A percentile compares a stretch with the other conserved stretches of the same genome.
These are phyloP conservation scores for Trametes versicolor DNA, from an alignment of 1,284 basidiomycete genomes.

Conservation along the genomic window DNA sequence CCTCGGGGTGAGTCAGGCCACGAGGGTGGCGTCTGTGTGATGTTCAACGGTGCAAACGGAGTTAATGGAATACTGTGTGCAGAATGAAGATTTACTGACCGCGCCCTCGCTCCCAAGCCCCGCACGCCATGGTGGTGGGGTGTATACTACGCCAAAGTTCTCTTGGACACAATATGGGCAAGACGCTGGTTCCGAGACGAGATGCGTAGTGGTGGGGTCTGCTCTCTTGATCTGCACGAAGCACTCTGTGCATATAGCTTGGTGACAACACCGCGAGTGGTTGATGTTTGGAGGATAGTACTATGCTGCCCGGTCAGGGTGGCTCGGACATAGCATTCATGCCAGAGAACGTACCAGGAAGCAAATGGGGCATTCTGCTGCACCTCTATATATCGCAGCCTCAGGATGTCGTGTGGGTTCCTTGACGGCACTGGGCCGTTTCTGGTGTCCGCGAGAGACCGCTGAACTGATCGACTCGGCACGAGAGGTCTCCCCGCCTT, in stretches of 20 bases:
- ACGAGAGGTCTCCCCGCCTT: slow-evolving; percentile 47
- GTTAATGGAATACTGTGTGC: not conserved
- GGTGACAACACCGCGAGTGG: slow-evolving; percentile 96
- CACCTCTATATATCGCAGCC: slow-evolving; percentile 83
- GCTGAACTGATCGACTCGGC: slow-evolving; percentile 41
- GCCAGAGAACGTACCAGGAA: slow-evolving; percentile 81
- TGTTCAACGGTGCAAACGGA: not conserved
- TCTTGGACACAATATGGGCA: slow-evolving; percentile 98
- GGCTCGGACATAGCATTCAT: slow-evolving; percentile 18
- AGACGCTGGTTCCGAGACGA: slow-evolving; percentile 93
- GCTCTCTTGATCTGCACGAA: slow-evolving; percentile 98
- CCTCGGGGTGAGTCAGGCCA: slow-evolving; percentile 63
- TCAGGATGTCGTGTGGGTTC: slow-evolving; percentile 72
- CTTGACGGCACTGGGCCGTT: slow-evolving; percentile 59
- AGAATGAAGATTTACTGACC: slow-evolving; percentile 51
- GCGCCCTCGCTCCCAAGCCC: slow-evolving; percentile 77
- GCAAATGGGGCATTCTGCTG: slow-evolving; percentile 99
- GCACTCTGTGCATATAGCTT: slow-evolving; percentile 98
- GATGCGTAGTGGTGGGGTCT: slow-evolving; percentile 92
- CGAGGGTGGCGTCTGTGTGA: slow-evolving; percentile 47
- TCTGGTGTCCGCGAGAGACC: slow-evolving; percentile 51
- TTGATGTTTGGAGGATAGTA: slow-evolving; percentile 98
- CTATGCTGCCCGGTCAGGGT: slow-evolving; percentile 48
- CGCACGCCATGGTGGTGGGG: slow-evolving; percentile 81
- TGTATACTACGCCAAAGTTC: slow-evolving; percentile 95